Conservation (phyloP, 2,329 filamentous ascomycete genomes). For the Chalaropsis ovoidea region DNA sequence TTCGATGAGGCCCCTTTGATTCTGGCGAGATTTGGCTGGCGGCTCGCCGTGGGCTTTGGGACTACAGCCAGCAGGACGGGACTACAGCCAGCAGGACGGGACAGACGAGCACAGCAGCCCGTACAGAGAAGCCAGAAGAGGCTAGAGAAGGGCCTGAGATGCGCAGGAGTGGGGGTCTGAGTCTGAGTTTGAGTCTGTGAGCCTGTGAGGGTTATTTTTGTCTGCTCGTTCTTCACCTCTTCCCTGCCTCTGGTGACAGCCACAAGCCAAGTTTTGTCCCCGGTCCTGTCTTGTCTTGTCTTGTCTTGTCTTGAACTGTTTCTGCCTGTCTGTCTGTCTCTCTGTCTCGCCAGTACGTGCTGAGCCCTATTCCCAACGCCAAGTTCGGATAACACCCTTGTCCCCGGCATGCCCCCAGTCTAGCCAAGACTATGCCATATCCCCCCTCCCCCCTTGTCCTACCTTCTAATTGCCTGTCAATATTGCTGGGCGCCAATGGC, state of each 20-base stretch:
- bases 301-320: no score
- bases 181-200: not conserved
- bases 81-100: not conserved
- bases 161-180: not conserved
- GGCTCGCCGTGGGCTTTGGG: not conserved
- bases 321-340: not conserved
- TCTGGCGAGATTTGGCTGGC: conserved; percentile 13
- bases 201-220: not conserved
- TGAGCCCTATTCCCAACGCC: not conserved
- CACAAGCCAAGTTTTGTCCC: not conserved
- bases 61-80: not conserved
- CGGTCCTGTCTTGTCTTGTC: no score
- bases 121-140: no score
- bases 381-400: not conserved
- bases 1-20: not conserved
- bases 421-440: not conserved
- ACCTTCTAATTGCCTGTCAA: conserved; percentile 6
- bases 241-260: not conserved
- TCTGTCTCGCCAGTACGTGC: no score
- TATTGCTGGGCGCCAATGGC: not conserved
- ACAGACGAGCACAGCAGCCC: no score
- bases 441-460: not conserved
- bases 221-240: not conserved
- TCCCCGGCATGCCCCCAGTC: not conserved
- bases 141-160: no score